Conservation (phyloP, 139 green algal species). For the Chlorella sp. region DNA sequence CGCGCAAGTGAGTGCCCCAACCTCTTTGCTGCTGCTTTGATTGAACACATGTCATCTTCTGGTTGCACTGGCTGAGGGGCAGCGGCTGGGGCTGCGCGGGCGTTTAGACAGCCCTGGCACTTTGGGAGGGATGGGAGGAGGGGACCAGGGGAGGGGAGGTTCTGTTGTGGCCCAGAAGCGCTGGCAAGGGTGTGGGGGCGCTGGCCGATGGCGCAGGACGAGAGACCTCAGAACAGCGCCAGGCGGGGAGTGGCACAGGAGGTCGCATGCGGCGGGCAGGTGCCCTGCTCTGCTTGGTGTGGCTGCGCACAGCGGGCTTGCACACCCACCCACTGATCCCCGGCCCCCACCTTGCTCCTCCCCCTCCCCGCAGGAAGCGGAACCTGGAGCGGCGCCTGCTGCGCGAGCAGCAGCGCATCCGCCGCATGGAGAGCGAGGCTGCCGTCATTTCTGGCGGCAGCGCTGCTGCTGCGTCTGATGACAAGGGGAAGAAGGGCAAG, state of each 20-base stretch:
- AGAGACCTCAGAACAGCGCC: no score
- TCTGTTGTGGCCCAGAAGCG: no score
- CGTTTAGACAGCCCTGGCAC: no score
- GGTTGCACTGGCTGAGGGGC: no score
- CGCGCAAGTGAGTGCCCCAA: slow-evolving; percentile 35
- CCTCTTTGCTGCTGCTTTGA: neutral
- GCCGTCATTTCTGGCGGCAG: neutral
- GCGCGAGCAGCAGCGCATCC: slow-evolving; percentile 49
- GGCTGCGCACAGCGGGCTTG: neutral
- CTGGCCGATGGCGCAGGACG: no score
- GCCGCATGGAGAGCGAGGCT: slow-evolving; percentile 30
- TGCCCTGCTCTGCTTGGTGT: neutral
- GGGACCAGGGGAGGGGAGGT: no score
- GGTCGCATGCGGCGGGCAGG: neutral
- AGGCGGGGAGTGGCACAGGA: no score
- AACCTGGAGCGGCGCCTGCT: slow-evolving; percentile 41
- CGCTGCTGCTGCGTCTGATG: neutral
- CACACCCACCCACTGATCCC: neutral
- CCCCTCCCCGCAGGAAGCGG: slow-evolving; percentile 16
- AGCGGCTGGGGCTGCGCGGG: no score
- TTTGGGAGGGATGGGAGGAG: no score
- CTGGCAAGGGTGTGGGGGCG: no score
- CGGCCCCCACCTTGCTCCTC: neutral
- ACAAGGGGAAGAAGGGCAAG: neutral
- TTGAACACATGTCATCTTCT: no score